Evolutionary conservation across 306 rosid genomes (phyloP).

Genomic region (Sicyos edulis): DNA sequence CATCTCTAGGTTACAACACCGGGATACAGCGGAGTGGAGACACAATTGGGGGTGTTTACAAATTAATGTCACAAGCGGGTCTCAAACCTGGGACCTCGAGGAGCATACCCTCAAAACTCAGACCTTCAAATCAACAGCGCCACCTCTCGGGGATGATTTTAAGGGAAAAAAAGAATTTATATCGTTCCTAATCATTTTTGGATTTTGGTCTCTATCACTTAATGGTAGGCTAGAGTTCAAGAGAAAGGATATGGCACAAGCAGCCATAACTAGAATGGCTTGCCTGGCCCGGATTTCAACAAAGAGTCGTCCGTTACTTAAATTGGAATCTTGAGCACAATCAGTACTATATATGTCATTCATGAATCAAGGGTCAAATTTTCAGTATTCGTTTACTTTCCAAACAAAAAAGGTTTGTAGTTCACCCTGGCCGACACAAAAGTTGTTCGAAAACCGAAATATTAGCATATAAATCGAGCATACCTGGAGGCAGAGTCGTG

Average conservation of each 20-base stretch:
- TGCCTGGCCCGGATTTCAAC: neutral
- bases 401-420: neutral
- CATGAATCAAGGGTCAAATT: neutral
- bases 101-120: no score
- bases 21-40: no score
- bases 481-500: constrained; percentile 73
- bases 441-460: neutral
- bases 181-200: neutral
- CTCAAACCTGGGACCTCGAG: no score
- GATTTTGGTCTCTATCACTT: neutral
- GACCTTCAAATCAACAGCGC: no score
- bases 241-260: constrained; percentile 9
- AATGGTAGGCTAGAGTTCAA: neutral
- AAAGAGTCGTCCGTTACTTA: neutral
- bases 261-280: constrained; percentile 2
- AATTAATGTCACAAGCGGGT: no score
- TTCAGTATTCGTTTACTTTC: neutral
- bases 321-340: neutral
- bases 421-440: neutral
- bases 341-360: neutral
- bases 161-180: neutral
- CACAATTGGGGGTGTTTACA: no score
- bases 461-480: constrained; percentile 4
- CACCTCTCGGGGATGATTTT: no score
- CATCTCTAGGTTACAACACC: no score